Evolutionary conservation across 345 rosid species (phyloP).

Genomic region (Clarkia xantiana): DNA sequence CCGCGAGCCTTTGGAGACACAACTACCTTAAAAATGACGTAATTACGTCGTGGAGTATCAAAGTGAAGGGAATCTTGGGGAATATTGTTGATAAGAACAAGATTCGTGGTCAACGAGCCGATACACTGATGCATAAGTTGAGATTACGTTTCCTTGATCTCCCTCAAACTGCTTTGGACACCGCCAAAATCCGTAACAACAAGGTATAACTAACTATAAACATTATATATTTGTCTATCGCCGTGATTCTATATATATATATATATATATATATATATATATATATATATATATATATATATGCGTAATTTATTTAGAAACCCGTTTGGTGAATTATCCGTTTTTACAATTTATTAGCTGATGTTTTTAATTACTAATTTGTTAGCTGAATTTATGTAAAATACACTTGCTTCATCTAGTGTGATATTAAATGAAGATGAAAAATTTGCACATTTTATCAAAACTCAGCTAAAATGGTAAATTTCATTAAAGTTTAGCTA

Average conservation of each 20-base stretch:
- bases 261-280: background rate
- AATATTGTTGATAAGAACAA: conserved; percentile 34
- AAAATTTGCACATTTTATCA: too few species aligned
- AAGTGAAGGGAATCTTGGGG: conserved; percentile 70
- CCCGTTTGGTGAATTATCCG: too few species aligned
- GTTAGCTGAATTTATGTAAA: too few species aligned
- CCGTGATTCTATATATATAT: background rate
- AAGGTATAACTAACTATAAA: conserved; percentile 30
- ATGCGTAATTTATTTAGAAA: too few species aligned
- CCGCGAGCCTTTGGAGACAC: conserved; percentile 65
- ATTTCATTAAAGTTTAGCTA: too few species aligned
- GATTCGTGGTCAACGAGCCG: conserved; percentile 58
- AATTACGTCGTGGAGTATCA: conserved; percentile 68
- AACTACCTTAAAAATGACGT: conserved; percentile 34
- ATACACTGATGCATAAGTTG: conserved; percentile 58
- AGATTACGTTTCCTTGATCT: conserved; percentile 80
- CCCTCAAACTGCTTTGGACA: conserved; percentile 81
- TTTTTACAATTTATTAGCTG: too few species aligned
- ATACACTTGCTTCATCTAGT: too few species aligned
- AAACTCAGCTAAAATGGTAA: too few species aligned
- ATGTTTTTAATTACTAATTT: too few species aligned
- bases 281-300: background rate
- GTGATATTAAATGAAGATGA: too few species aligned
- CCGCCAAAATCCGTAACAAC: conserved; percentile 86
- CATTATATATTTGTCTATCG: background rate